These are phyloP conservation scores for Pezicula carpinea DNA, from an alignment of 2,329 filamentous ascomycete species.

Conservation along the genomic window DNA sequence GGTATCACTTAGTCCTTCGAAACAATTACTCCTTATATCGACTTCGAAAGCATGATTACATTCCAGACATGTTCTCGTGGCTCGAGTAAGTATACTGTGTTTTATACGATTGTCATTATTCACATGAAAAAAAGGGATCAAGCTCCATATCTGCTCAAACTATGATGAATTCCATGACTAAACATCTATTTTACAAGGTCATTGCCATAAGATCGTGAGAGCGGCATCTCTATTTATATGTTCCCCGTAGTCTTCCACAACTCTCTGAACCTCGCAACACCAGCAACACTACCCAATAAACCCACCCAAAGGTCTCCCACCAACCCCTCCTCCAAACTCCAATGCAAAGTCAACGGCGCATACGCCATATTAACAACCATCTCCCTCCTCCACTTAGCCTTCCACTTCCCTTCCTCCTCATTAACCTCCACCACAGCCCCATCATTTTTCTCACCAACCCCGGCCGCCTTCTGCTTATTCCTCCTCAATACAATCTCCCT, in stretches of 20 bases:
- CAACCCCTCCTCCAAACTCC: slow-evolving; percentile 65
- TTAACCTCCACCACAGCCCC: slow-evolving; percentile 28
- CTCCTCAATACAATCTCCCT: slow-evolving; percentile 25
- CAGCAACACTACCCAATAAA: slow-evolving; percentile 48
- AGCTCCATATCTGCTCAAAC: no score
- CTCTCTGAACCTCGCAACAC: slow-evolving; percentile 37
- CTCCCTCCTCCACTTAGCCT: slow-evolving; percentile 55
- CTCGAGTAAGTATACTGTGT: no score
- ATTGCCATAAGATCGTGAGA: no score
- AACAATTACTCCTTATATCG: no score
- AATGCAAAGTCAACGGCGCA: slow-evolving; percentile 80
- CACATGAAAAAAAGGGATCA: no score
- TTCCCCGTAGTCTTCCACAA: slow-evolving; percentile 36
- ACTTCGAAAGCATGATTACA: no score
- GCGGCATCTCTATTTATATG: not conserved
- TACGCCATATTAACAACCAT: slow-evolving; percentile 68
- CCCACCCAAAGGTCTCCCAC: slow-evolving; percentile 56
- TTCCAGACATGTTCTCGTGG: no score
- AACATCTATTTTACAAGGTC: no score
- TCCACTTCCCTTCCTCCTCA: slow-evolving; percentile 26
- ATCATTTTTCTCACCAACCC: slow-evolving; percentile 58
- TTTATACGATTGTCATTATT: no score
- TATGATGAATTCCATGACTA: no score
- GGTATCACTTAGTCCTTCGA: no score
- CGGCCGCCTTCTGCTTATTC: slow-evolving; percentile 25